Evolutionary conservation across 2,329 filamentous ascomycete species (phyloP).

Genomic region (Grosmannia penicillata): DNA sequence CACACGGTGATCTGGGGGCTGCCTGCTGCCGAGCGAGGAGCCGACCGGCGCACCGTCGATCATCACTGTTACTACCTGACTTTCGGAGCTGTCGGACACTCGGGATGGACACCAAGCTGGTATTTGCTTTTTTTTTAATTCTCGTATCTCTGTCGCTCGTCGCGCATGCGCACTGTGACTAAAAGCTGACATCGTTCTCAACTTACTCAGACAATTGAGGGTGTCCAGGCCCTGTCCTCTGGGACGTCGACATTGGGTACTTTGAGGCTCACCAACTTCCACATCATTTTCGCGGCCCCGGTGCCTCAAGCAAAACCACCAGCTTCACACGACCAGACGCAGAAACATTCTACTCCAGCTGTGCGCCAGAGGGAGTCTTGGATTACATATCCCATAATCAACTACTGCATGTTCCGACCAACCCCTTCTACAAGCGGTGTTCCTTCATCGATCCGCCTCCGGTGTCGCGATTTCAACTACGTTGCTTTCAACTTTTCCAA

Average conservation of each 20-base stretch:
- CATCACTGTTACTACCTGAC: not conserved
- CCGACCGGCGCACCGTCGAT: too few species aligned
- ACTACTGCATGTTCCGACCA: slow-evolving; percentile 63
- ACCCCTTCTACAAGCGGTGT: slow-evolving; percentile 54
- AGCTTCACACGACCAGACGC: not conserved
- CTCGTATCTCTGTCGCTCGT: not conserved
- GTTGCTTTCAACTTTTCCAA: slow-evolving; percentile 77
- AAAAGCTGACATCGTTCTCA: not conserved
- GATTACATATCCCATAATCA: slow-evolving; percentile 90
- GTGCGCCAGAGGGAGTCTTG: slow-evolving; percentile 52
- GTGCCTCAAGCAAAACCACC: slow-evolving; percentile 18
- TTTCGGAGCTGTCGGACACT: not conserved
- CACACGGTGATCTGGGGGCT: too few species aligned
- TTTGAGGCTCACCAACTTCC: slow-evolving; percentile 47
- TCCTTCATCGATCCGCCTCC: slow-evolving; percentile 69
- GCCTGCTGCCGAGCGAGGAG: too few species aligned
- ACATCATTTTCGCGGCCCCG: slow-evolving; percentile 38
- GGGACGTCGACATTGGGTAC: slow-evolving; percentile 42
- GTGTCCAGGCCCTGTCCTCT: slow-evolving; percentile 44
- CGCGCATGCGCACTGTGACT: too few species aligned
- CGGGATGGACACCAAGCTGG: slow-evolving; percentile 2
- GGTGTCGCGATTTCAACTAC: slow-evolving; percentile 87
- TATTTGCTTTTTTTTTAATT: not conserved
- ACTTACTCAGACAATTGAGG: slow-evolving; percentile 30
- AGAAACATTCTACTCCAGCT: slow-evolving; percentile 9